Conservation (phyloP, 306 rosid genomes). For the Clitoria ternatea region DNA sequence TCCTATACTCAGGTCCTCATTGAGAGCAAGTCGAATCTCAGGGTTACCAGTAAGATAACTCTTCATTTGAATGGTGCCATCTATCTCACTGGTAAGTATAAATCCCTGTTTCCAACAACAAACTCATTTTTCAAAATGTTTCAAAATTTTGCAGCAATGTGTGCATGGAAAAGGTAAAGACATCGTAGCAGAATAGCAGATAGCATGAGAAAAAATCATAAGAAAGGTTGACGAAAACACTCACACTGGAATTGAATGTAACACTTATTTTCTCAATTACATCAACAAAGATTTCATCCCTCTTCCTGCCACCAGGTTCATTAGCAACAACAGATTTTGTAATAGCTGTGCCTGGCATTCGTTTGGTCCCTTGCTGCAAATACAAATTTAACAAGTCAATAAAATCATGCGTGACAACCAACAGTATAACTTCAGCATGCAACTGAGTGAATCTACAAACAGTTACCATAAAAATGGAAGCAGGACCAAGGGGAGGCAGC, state of each 20-base stretch:
- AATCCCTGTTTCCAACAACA: constrained; percentile 62
- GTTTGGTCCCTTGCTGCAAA: constrained; percentile 71
- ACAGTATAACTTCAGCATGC: not conserved
- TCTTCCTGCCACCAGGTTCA: constrained; percentile 88
- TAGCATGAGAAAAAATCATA: not conserved
- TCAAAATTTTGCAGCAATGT: not conserved
- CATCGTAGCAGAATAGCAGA: not conserved
- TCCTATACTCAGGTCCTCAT: constrained; percentile 83
- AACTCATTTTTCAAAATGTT: constrained; percentile 20
- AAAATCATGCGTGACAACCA: constrained; percentile 21
- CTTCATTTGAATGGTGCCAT: constrained; percentile 98
- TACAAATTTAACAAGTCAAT: constrained; percentile 23
- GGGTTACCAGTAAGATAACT: constrained; percentile 93
- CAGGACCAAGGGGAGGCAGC: constrained; percentile 72
- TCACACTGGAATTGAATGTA: constrained; percentile 93
- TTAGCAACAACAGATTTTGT: constrained; percentile 85
- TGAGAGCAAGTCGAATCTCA: constrained; percentile 88
- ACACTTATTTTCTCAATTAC: constrained; percentile 92
- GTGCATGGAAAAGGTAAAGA: not conserved
- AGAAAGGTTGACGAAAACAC: constrained; percentile 19
- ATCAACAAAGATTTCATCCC: constrained; percentile 95
- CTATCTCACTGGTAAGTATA: constrained; percentile 91
- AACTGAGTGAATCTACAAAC: not conserved
- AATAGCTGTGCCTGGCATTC: constrained; percentile 90
- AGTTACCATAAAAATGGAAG: constrained; percentile 75